Conservation (phyloP, 2,329 filamentous ascomycete species). For the Fusarium xyrophilum region DNA sequence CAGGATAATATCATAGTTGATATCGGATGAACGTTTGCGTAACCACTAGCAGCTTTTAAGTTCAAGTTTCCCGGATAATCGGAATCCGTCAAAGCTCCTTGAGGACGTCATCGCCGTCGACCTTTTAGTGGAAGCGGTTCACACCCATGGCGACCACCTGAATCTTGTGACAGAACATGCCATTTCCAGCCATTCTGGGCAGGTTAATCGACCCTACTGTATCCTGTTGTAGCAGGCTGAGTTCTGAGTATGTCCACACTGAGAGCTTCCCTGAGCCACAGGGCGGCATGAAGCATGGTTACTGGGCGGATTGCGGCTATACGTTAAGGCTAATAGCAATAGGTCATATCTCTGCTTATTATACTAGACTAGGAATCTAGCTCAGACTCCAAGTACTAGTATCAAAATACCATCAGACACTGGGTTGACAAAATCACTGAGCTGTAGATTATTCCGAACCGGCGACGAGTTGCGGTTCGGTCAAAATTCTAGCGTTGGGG, state of each 20-base stretch:
- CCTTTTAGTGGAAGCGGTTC: not conserved
- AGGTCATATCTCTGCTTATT: not conserved
- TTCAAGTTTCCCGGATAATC: fast-evolving
- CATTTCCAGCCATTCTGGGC: fast-evolving
- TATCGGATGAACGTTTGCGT: fast-evolving
- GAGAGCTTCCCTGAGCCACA: constrained; percentile 5
- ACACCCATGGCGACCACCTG: fast-evolving
- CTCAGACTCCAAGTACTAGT: not conserved
- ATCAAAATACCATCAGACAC: not conserved
- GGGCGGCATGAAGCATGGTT: constrained; percentile 23
- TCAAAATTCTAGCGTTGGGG: too few relatives aligned
- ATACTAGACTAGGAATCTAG: not conserved
- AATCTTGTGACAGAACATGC: fast-evolving
- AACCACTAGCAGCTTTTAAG: fast-evolving
- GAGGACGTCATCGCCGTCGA: fast-evolving
- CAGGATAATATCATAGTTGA: fast-evolving
- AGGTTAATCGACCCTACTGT: not conserved
- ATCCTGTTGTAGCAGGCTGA: not conserved
- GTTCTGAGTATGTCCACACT: not conserved
- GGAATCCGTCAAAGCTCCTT: fast-evolving
- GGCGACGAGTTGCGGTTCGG: too few relatives aligned
- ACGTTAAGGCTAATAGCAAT: not conserved
- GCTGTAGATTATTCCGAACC: not conserved
- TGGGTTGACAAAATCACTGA: fast-evolving
- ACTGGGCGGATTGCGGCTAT: not conserved